phyloP scores from a whole-genome alignment of 1,139 yeast genomes.

The Blastobotrys raffinosifermentans region DNA sequence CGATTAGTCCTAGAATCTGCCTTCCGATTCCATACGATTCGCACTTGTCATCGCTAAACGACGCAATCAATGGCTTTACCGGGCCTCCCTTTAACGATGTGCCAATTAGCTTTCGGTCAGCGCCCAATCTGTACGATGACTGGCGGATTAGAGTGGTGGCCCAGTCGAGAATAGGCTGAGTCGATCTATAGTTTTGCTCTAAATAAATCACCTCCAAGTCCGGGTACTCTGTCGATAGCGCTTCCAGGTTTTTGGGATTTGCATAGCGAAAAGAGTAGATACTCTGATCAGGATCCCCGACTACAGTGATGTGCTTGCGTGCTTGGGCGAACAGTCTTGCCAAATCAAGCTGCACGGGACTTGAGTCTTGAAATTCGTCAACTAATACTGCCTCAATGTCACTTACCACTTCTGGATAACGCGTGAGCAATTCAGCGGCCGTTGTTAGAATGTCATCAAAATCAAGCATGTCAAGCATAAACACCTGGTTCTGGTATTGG shows the following conservation, averaged over 20 bases:
- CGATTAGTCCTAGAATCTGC: conserved; percentile 41
- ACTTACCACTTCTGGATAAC: conserved; percentile 42
- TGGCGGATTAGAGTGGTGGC: conserved; percentile 67
- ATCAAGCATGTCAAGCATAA: conserved; percentile 47
- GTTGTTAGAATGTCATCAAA: conserved; percentile 76
- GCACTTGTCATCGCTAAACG: conserved; percentile 36
- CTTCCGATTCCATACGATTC: conserved; percentile 58
- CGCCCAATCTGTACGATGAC: conserved; percentile 33
- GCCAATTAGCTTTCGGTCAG: conserved; percentile 14
- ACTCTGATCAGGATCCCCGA: conserved; percentile 96
- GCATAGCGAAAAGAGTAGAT: conserved; percentile 89
- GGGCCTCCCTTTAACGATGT: background rate
- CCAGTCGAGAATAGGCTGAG: conserved; percentile 54
- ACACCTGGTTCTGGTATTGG: conserved; percentile 47
- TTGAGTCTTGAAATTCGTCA: conserved; percentile 95
- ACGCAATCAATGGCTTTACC: conserved; percentile 40
- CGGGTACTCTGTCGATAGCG: conserved; percentile 48
- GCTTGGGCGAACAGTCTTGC: conserved; percentile 53
- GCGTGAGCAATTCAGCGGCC: conserved; percentile 46
- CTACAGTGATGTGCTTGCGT: conserved; percentile 61
- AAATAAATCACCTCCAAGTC: conserved; percentile 40
- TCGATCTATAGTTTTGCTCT: conserved; percentile 74
- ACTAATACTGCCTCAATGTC: conserved; percentile 67
- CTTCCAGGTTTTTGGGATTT: conserved; percentile 56
- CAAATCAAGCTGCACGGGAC: conserved; percentile 63